Evolutionary conservation across 768 basidiomycete species (phyloP).

Genomic region (Chalciporus piperatus): DNA sequence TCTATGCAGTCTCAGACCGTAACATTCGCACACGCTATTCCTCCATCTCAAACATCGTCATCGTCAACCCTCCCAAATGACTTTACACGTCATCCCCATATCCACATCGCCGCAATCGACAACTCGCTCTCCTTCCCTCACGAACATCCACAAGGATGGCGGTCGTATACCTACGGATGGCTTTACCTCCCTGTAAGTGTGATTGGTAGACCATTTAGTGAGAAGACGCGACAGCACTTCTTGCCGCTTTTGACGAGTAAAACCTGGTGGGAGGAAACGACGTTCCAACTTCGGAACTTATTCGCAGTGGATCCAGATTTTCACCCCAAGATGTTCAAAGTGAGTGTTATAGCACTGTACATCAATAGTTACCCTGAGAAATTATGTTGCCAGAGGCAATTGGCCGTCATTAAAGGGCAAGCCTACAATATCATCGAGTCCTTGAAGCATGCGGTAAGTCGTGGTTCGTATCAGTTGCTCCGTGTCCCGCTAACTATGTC

Average conservation of each 20-base stretch:
- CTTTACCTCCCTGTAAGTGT: slow-evolving; percentile 81
- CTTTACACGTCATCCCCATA: slow-evolving; percentile 69
- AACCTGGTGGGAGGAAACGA: slow-evolving; percentile 89
- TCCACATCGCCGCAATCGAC: slow-evolving; percentile 91
- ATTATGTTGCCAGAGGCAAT: slow-evolving; percentile 56
- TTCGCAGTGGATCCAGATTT: slow-evolving; percentile 85
- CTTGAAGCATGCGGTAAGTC: slow-evolving; percentile 66
- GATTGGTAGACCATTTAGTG: slow-evolving; percentile 83
- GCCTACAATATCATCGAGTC: slow-evolving; percentile 90
- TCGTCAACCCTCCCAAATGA: slow-evolving; percentile 28
- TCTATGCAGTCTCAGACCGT: slow-evolving; percentile 37
- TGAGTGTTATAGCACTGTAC: slow-evolving; percentile 31
- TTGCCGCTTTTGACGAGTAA: slow-evolving; percentile 80
- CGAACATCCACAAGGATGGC: slow-evolving; percentile 80
- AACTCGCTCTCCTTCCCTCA: slow-evolving; percentile 92
- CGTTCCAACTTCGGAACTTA: slow-evolving; percentile 67
- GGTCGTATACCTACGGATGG: slow-evolving; percentile 87
- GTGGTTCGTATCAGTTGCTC: background rate
- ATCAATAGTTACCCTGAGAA: slow-evolving; percentile 4
- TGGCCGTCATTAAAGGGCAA: slow-evolving; percentile 93
- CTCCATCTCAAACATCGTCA: slow-evolving; percentile 33
- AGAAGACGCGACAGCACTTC: slow-evolving; percentile 78
- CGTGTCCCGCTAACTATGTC: slow-evolving; percentile 2
- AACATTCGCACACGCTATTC: slow-evolving; percentile 38
- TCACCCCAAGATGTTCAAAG: slow-evolving; percentile 87